phyloP scores from a whole-genome alignment of 768 basidiomycete species.

The Cystofilobasidium ferigula region DNA sequence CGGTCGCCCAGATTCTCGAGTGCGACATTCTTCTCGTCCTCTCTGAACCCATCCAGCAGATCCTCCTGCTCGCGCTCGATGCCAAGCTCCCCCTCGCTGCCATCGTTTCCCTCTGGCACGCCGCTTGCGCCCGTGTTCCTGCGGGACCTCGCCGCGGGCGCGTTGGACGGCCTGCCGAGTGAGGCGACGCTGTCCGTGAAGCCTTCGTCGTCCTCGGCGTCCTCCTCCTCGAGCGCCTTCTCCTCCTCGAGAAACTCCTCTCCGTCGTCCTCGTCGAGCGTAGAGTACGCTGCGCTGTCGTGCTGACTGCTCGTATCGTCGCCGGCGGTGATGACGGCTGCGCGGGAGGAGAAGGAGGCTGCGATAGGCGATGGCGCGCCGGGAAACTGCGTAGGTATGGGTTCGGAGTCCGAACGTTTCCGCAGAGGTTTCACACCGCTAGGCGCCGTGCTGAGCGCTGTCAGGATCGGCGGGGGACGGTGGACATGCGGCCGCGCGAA shows the following conservation, averaged over 20 bases:
- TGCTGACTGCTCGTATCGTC: constrained; percentile 5
- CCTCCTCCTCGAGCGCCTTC: constrained; percentile 12
- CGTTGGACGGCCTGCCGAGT: neutral
- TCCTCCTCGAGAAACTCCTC: constrained; percentile 17
- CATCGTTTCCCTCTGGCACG: constrained; percentile 3
- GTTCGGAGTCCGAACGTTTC: constrained; percentile 18
- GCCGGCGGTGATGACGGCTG: neutral
- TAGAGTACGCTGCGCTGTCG: constrained; percentile 4
- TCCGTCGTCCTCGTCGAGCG: constrained; percentile 5
- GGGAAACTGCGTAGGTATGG: neutral
- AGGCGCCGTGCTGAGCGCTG: neutral
- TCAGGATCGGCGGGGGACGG: neutral
- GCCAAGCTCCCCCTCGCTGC: constrained; percentile 21
- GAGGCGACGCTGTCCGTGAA: neutral
- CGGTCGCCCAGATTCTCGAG: neutral
- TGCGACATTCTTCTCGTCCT: neutral
- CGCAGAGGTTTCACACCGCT: neutral
- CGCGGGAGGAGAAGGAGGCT: neutral
- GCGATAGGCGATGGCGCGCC: constrained; percentile 5
- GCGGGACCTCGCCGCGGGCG: neutral
- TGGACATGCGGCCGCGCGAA: neutral
- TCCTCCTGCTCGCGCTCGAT: constrained; percentile 22
- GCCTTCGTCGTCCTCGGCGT: constrained; percentile 10
- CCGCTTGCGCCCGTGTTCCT: neutral
- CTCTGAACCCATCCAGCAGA: constrained; percentile 13